Evolutionary conservation across 1,139 yeast genomes (phyloP).

Genomic region (Saccharomyces hybrid): DNA sequence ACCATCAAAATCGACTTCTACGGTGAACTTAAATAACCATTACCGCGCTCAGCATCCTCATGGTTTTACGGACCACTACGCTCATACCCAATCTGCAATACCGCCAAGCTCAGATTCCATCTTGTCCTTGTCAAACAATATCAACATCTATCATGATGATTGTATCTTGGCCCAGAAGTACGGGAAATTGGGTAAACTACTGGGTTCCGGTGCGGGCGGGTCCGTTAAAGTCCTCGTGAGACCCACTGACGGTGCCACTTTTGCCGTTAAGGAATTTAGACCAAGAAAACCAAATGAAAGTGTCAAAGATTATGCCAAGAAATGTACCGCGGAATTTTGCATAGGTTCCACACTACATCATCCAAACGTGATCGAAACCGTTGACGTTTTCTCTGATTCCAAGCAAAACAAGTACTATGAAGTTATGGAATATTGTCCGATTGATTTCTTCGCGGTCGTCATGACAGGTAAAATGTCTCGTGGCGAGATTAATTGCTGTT

Average conservation of each 20-base stretch:
- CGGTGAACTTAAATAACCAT: constrained; percentile 8
- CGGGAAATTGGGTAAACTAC: constrained; percentile 78
- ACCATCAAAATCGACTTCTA: constrained; percentile 9
- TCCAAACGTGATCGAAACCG: constrained; percentile 86
- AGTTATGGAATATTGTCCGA: constrained; percentile 96
- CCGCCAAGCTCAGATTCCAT: constrained; percentile 33
- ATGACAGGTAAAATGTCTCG: constrained; percentile 92
- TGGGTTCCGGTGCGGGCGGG: constrained; percentile 98
- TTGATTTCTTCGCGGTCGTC: constrained; percentile 92
- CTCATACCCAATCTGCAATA: constrained; percentile 31
- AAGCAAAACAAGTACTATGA: constrained; percentile 84
- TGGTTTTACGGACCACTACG: constrained; percentile 20
- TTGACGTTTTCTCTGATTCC: constrained; percentile 62
- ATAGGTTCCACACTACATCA: constrained; percentile 93
- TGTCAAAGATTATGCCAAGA: constrained; percentile 83
- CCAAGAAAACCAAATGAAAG: constrained; percentile 78
- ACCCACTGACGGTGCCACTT: constrained; percentile 71
- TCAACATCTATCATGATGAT: constrained; percentile 44
- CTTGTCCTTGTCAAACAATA: constrained; percentile 29
- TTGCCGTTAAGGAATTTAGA: constrained; percentile 95
- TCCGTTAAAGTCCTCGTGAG: constrained; percentile 81
- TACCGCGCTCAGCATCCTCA: constrained; percentile 7
- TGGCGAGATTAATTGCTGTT: constrained; percentile 80
- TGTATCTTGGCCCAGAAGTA: constrained; percentile 73
- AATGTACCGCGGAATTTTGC: constrained; percentile 95